A percentile compares a stretch with the other conserved stretches of the same genome.
Evolutionary conservation across 2,329 filamentous ascomycete species (phyloP).

Genomic region (Ophiostoma pallidulum): DNA sequence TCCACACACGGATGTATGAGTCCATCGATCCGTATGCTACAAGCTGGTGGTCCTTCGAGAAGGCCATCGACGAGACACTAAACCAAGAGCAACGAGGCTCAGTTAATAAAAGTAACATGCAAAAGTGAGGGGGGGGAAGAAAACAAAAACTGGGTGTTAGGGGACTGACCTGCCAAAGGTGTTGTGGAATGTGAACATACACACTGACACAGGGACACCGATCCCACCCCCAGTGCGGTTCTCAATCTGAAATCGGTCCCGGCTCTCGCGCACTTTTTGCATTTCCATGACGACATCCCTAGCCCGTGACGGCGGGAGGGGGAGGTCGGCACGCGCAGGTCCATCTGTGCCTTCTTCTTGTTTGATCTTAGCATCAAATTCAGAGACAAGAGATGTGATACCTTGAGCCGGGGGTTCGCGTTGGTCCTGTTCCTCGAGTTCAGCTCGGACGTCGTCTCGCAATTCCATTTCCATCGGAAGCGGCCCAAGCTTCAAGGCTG

Average conservation of each 20-base stretch:
- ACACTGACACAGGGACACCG: constrained; percentile 74
- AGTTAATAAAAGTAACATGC: neutral
- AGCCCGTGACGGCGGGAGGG: constrained; percentile 77
- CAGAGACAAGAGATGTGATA: constrained; percentile 66
- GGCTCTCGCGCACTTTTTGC: constrained; percentile 84
- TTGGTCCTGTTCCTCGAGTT: constrained; percentile 78
- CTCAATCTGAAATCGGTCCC: constrained; percentile 84
- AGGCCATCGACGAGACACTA: constrained; percentile 87
- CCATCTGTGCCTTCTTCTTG: constrained; percentile 80
- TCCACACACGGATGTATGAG: constrained; percentile 94
- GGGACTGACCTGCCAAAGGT: constrained; percentile 77
- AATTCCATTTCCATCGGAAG: constrained; percentile 76
- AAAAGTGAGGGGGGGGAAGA: neutral
- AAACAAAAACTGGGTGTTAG: too few relatives aligned
- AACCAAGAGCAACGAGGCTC: neutral
- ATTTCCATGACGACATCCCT: constrained; percentile 91
- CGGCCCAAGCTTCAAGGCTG: constrained; percentile 64
- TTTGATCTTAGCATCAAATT: constrained; percentile 83
- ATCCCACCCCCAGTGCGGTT: constrained; percentile 73
- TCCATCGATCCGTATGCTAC: constrained; percentile 85
- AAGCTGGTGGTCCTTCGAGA: constrained; percentile 81
- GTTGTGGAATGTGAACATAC: constrained; percentile 99
- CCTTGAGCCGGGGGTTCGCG: constrained; percentile 63
- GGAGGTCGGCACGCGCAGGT: constrained; percentile 68
- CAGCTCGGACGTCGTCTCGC: constrained; percentile 75